Conservation (phyloP, 495 filamentous ascomycete genomes). For the Alectoria sarmentosa region DNA sequence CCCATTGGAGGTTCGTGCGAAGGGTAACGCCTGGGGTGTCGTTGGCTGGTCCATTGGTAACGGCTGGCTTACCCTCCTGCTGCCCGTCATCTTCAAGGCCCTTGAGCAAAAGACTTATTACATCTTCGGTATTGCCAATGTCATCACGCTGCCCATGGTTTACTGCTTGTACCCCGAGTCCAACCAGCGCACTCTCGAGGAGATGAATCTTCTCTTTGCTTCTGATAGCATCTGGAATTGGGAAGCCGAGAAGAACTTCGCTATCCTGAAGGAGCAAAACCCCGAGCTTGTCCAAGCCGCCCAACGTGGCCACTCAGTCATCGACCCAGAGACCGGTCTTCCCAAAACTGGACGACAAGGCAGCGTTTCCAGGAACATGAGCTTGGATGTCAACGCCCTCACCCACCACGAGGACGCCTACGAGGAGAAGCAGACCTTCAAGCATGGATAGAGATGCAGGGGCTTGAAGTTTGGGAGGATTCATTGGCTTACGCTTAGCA, state of each 20-base stretch:
- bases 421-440: constrained; percentile 28
- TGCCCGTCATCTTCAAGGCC: constrained; percentile 55
- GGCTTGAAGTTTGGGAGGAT: not conserved
- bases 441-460: constrained; percentile 20
- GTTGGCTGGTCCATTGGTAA: constrained; percentile 70
- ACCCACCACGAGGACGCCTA: constrained; percentile 20
- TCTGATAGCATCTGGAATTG: constrained; percentile 52
- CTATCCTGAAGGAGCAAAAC: constrained; percentile 47
- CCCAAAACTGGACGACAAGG: constrained; percentile 22
- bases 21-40: constrained; percentile 69
- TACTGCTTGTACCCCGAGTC: constrained; percentile 65
- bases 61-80: constrained; percentile 56
- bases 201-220: constrained; percentile 63
- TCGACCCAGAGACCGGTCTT: constrained; percentile 43
- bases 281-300: constrained; percentile 41
- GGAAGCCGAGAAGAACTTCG: constrained; percentile 56
- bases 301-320: constrained; percentile 39
- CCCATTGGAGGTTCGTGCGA: constrained; percentile 58
- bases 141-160: constrained; percentile 56
- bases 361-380: constrained; percentile 26
- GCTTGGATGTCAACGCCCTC: constrained; percentile 25
- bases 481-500: constrained; percentile 2
- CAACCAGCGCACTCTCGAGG: constrained; percentile 61
- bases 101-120: constrained; percentile 62
- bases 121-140: constrained; percentile 57